Evolutionary conservation across 345 rosid genomes (phyloP).

Genomic region (Rubroshorea leprosula): DNA sequence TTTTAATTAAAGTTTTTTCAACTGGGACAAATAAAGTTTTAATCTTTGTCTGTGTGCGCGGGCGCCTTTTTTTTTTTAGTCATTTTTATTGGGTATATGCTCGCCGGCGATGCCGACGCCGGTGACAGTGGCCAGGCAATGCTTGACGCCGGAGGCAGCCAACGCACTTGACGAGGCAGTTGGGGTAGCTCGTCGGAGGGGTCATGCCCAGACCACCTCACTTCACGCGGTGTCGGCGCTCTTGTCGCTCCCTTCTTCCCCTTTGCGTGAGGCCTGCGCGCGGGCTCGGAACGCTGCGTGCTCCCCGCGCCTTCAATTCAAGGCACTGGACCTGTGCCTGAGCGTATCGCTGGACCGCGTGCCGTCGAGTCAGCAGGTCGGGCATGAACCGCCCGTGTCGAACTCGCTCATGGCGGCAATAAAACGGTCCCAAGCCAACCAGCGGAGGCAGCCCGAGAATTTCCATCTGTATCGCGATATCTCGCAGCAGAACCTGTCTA

Average conservation of each 20-base stretch:
- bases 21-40: not conserved
- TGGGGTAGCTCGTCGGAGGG: slow-evolving; percentile 57
- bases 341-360: slow-evolving; percentile 80
- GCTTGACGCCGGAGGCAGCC: slow-evolving; percentile 73
- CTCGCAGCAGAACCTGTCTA: slow-evolving; percentile 33
- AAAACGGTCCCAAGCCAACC: slow-evolving; percentile 90
- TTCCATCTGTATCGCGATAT: slow-evolving; percentile 70
- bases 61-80: too few species aligned
- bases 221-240: slow-evolving; percentile 83
- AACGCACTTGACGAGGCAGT: slow-evolving; percentile 80
- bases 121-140: slow-evolving; percentile 76
- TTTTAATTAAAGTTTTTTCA: not conserved
- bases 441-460: slow-evolving; percentile 76
- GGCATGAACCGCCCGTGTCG: slow-evolving; percentile 66
- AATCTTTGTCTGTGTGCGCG: not conserved
- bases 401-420: slow-evolving; percentile 98
- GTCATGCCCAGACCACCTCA: slow-evolving; percentile 83
- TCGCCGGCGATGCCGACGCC: slow-evolving; percentile 93
- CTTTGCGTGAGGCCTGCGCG: slow-evolving; percentile 72
- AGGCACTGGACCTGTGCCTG: slow-evolving; percentile 77
- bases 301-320: slow-evolving; percentile 77
- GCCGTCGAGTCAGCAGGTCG: slow-evolving; percentile 56
- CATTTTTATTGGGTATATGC: slow-evolving; percentile 11
- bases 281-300: slow-evolving; percentile 65
- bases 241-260: slow-evolving; percentile 57